Percentiles rank a stretch among this genome's conserved stretches.
These are phyloP conservation scores for Cucumis sativus DNA, from an alignment of 306 rosid genomes.

Conservation along the genomic window Cucumber_9930_V3 NC_026659.2:27234501-27235000, in stretches of 20 bases:
- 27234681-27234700: constrained; percentile 17
- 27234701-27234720: constrained; percentile 22
- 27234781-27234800: constrained; percentile 33
- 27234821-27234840: constrained; percentile 23
- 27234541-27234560: not conserved
- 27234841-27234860: constrained; percentile 12
- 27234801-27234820: constrained; percentile 21
- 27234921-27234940: constrained; percentile 14
- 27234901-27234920: constrained; percentile 18
- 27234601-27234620: no score
- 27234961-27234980: constrained; percentile 13
- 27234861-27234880: constrained; percentile 8
- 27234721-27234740: constrained; percentile 34
- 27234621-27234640: constrained; percentile 25
- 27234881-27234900: not conserved
- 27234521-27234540: constrained; percentile 58
- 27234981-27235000: constrained; percentile 5
- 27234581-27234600: not conserved
- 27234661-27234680: constrained; percentile 18
- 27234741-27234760: constrained; percentile 35
- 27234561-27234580: not conserved
- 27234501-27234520: constrained; percentile 47
- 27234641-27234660: constrained; percentile 20
- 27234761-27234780: constrained; percentile 29
- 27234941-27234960: constrained; percentile 17